Evolutionary conservation across 768 basidiomycete genomes (phyloP).

Genomic region (Lanmaoa rubissima): DNA sequence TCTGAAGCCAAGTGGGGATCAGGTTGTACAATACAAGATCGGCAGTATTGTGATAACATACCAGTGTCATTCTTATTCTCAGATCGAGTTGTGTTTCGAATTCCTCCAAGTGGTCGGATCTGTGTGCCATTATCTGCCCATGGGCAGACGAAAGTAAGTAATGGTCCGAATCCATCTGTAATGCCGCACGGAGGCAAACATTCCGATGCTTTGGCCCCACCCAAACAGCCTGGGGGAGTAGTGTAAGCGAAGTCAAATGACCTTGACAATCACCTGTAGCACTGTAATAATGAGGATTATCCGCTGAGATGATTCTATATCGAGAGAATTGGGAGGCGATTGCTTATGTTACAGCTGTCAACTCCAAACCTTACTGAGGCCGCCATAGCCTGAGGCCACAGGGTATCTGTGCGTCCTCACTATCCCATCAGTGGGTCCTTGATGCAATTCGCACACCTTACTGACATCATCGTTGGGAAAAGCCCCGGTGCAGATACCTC

Average conservation of each 20-base stretch:
- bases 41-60: background rate
- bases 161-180: constrained; percentile 24
- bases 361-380: constrained; percentile 31
- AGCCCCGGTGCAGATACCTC: background rate
- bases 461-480: background rate
- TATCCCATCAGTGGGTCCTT: constrained; percentile 14
- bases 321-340: background rate
- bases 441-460: background rate
- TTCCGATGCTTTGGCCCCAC: constrained; percentile 28
- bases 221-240: constrained; percentile 25
- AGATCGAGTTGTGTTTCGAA: constrained; percentile 10
- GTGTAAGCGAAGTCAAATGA: background rate
- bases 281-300: background rate
- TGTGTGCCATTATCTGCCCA: constrained; percentile 34
- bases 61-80: constrained; percentile 17
- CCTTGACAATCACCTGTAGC: constrained; percentile 29
- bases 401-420: constrained; percentile 19
- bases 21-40: background rate
- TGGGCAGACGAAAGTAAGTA: constrained; percentile 33
- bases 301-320: background rate
- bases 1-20: constrained; percentile 22
- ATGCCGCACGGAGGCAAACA: constrained; percentile 29
- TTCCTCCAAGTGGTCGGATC: constrained; percentile 29
- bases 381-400: constrained; percentile 18
- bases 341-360: constrained; percentile 8